Base-by-base conservation (phyloP, 2,329 filamentous ascomycete species). In the Xylaria polymorpha region DNA sequence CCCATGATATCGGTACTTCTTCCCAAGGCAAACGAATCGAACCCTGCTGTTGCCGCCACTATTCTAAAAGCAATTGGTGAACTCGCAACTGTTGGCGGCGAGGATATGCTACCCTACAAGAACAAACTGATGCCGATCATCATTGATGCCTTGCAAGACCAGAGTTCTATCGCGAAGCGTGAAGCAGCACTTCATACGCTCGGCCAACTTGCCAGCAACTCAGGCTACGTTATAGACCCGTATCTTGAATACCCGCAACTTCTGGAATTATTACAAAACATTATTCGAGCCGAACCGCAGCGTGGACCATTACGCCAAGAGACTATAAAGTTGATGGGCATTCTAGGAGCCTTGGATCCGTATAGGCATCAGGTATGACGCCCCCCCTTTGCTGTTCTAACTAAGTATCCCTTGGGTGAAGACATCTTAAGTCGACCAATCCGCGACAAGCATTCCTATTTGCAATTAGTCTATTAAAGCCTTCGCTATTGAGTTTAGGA, bases 31-130 rank as follows among this genome's bases (percentile, higher is more conserved):
- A 91, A 88, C 65, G 97, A 99, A 78, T 80, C 88, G 0, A 96
- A 94, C 73, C 89, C 94, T 0, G 92, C 93, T 46, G 96, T 99
- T 15, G 94, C 96, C 25, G 93, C 96, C 1, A 97, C 94, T 1
- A 97, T 97, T n/a, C 85, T 99, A 61, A 94, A 94, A 80, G 95
- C 96, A 7, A 94, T 99, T 70, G 96, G 96, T 58, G 94, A 99
- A 80, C 87, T 99, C 66, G 94, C 95, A 8, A 95, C 92, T 3
- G 95, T 99, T 50, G 96, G 96, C 14, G 95, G 96, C 2, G 92
- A 97, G 72, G 93, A 97, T 74, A 98, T 99, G 92, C 88, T 93
- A 72, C 90, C 91, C 10, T 98, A 98, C 82, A 94, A 98, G 75
- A 92, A 94, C 41, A 87, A 92, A 61, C 86, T 99, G 43, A 99